Evolutionary conservation across 805 yeast species (phyloP).

Genomic region (Candida awuae): DNA sequence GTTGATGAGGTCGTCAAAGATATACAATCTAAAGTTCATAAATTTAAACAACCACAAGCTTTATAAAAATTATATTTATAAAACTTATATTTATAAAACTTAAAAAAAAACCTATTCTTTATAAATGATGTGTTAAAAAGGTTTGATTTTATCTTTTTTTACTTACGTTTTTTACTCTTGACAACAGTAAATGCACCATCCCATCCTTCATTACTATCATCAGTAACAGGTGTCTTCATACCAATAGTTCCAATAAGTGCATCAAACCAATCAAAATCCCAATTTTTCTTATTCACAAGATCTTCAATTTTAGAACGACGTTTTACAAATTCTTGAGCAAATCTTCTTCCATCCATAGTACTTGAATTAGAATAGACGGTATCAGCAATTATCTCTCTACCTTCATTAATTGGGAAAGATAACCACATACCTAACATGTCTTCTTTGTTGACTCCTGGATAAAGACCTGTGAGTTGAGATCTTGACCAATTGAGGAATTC

Average conservation of each 20-base stretch:
- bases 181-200: constrained; percentile 45
- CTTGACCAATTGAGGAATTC: constrained; percentile 71
- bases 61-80: not conserved
- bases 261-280: constrained; percentile 60
- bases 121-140: too few species aligned
- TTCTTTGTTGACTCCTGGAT: constrained; percentile 66
- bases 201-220: constrained; percentile 40
- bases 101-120: too few species aligned
- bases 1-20: constrained; percentile 17
- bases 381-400: constrained; percentile 82
- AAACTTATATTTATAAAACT: constrained; percentile 1
- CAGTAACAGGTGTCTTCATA: constrained; percentile 2
- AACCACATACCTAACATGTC: constrained; percentile 75
- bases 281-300: constrained; percentile 34
- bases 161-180: constrained; percentile 46
- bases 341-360: constrained; percentile 89
- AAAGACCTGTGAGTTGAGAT: constrained; percentile 53
- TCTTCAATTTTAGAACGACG: constrained; percentile 67
- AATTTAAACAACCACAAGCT: constrained; percentile 4
- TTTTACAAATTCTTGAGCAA: constrained; percentile 83
- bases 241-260: constrained; percentile 32
- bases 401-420: constrained; percentile 72
- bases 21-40: constrained; percentile 12
- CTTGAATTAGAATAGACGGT: constrained; percentile 83
- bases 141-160: too few species aligned